Conservation (phyloP, 2,329 filamentous ascomycete species). For the Claviceps pazoutovae region DNA sequence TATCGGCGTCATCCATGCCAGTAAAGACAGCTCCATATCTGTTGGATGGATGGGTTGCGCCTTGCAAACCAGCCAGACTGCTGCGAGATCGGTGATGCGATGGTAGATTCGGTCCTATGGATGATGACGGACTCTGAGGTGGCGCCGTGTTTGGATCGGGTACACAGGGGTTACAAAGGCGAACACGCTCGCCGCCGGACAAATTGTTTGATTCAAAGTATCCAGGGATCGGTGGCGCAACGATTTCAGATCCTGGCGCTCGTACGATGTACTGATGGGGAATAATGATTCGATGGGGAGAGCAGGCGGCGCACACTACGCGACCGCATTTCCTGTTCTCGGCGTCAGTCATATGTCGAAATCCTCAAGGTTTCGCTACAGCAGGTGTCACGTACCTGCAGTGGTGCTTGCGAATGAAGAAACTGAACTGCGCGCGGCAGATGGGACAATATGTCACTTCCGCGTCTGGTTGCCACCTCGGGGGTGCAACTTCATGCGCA, state of each 20-base stretch:
- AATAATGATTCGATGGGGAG: slow-evolving; percentile 88
- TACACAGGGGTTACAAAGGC: slow-evolving; percentile 49
- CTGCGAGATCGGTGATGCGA: slow-evolving; percentile 33
- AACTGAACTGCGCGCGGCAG: slow-evolving; percentile 64
- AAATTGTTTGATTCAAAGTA: slow-evolving; percentile 31
- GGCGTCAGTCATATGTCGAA: slow-evolving; percentile 6
- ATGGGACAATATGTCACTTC: slow-evolving; percentile 78
- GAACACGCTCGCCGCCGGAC: slow-evolving; percentile 42
- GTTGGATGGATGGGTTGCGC: slow-evolving; percentile 14
- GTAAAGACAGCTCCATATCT: slow-evolving; percentile 25
- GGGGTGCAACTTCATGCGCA: slow-evolving; percentile 40
- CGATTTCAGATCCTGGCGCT: slow-evolving; percentile 40
- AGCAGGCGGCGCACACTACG: slow-evolving; percentile 81
- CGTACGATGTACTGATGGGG: slow-evolving; percentile 86
- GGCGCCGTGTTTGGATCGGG: slow-evolving; percentile 47
- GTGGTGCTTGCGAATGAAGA: slow-evolving; percentile 83
- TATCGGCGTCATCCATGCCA: slow-evolving; percentile 18
- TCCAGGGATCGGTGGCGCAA: slow-evolving; percentile 21
- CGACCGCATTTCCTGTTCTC: slow-evolving; percentile 66
- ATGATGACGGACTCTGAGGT: slow-evolving; percentile 28
- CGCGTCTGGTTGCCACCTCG: slow-evolving; percentile 77
- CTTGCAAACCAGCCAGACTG: slow-evolving; percentile 22
- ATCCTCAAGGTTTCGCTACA: background rate
- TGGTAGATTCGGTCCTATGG: slow-evolving; percentile 18
- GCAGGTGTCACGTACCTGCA: slow-evolving; percentile 45